Conservation (phyloP, 805 yeast genomes). For the Saturnispora quitensis region DNA sequence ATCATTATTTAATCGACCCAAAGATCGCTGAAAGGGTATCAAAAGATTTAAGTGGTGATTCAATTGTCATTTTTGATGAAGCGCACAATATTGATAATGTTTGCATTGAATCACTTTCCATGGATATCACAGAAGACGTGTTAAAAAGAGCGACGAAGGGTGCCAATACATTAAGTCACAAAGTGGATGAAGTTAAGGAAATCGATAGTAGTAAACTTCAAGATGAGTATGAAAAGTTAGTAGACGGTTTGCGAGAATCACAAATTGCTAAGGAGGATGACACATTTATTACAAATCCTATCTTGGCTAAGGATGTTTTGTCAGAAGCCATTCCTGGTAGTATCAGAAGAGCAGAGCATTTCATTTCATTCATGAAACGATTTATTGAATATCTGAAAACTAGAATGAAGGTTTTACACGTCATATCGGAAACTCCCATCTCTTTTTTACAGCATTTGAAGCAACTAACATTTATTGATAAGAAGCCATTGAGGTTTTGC, state of each 20-base stretch:
- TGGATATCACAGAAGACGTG: constrained; percentile 87
- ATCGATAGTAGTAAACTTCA: constrained; percentile 78
- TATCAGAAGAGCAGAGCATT: constrained; percentile 94
- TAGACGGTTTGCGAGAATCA: constrained; percentile 78
- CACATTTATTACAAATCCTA: constrained; percentile 77
- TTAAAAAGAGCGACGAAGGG: constrained; percentile 82
- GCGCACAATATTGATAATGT: constrained; percentile 99
- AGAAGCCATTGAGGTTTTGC: constrained; percentile 85
- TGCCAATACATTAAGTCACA: constrained; percentile 66
- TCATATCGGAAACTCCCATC: constrained; percentile 93
- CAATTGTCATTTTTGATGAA: constrained; percentile 93
- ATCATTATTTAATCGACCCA: constrained; percentile 93
- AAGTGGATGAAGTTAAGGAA: constrained; percentile 75
- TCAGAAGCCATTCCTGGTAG: constrained; percentile 97
- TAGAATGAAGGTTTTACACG: constrained; percentile 95
- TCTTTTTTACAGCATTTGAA: constrained; percentile 89
- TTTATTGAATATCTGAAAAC: constrained; percentile 92
- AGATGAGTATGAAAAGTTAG: constrained; percentile 84
- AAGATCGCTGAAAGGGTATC: constrained; percentile 95
- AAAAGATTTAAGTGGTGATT: constrained; percentile 80
- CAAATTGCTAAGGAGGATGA: constrained; percentile 56
- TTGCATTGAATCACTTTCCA: constrained; percentile 88
- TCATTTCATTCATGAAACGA: constrained; percentile 83
- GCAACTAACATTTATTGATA: constrained; percentile 85
- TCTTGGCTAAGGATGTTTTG: constrained; percentile 72